Base-by-base conservation (phyloP, 148 eudicot genomes). In the Diospyros kaki region DNA sequence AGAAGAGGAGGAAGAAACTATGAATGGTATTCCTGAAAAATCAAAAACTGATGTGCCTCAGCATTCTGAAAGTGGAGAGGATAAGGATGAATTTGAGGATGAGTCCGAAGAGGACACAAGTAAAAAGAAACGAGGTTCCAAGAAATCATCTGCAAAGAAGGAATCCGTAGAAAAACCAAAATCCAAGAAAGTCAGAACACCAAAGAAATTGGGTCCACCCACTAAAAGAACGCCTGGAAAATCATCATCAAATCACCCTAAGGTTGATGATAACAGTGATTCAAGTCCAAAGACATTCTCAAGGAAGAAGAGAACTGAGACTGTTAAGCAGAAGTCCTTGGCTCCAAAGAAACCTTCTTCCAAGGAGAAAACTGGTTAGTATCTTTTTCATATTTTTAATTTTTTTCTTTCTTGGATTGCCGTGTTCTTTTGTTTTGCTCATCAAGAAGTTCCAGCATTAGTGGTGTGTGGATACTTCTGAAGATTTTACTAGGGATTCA, bases 241-340 rank as follows among this genome's bases (percentile, higher is more conserved):
- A 62, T 81, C 90, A 69, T 80, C 93, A 53, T 71, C 90, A 42
- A 86, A 75, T 63, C 76, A 56, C 58, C 78, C 91, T 40, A 88
- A 84, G 85, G 82, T 64, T 62, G 56, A 48, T 58, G 78, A 72
- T 45, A 77, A 51, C 18, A 59, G 73, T 72, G 87, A 83, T 67
- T 58, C 76, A 64, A 83, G 82, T 76, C 86, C 88, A 17, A 93
- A 89, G 84, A 87, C 83, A 14, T 87, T 88, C 78, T 87, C 92
- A 40, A 87, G 86, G 85, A 93, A 90, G 84, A 87, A 89, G 80
- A 93, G 83, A 77, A 73, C 48, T 45, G 89, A 83, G 77, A 75
- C 73, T 1, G 80, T 69, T 44, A 84, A 88, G 64, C 88, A 87
- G 54, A 84, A 90, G 82, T 43, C 86, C 17, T 63, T 86, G 48